Evolutionary conservation across 257 asterid species (phyloP).

Genomic region (Petrea volubilis): DNA sequence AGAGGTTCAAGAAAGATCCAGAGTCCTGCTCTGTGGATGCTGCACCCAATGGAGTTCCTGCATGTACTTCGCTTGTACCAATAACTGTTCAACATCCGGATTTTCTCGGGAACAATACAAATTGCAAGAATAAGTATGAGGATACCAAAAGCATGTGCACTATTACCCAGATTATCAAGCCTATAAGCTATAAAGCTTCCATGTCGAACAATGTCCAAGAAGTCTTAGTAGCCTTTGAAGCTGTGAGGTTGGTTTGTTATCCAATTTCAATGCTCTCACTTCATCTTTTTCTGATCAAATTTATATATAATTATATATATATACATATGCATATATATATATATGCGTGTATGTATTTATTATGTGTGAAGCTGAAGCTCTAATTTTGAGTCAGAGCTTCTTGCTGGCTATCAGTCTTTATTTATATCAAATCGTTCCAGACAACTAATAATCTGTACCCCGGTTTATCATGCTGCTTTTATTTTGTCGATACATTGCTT

Average conservation of each 20-base stretch:
- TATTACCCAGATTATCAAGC: conserved; percentile 70
- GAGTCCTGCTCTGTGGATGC: conserved; percentile 35
- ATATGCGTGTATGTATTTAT: neutral
- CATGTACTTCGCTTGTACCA: conserved; percentile 33
- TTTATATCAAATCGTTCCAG: too few relatives aligned
- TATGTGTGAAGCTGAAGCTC: conserved; percentile 5
- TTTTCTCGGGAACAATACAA: conserved; percentile 27
- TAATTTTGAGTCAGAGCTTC: neutral
- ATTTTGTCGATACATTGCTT: too few relatives aligned
- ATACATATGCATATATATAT: too few relatives aligned
- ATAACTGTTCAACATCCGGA: conserved; percentile 36
- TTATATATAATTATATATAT: too few relatives aligned
- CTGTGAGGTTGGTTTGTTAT: conserved; percentile 86
- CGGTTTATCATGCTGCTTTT: neutral
- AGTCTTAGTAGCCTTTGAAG: conserved; percentile 69
- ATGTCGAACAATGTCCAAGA: conserved; percentile 57
- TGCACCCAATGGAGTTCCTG: conserved; percentile 32
- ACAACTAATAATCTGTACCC: conserved; percentile 3
- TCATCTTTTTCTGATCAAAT: conserved; percentile 9
- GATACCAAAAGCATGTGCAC: conserved; percentile 49
- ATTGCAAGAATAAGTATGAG: conserved; percentile 41
- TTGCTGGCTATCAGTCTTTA: neutral
- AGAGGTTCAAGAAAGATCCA: conserved; percentile 72
- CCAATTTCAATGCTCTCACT: conserved; percentile 13
- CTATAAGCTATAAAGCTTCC: conserved; percentile 64